Evolutionary conservation across 768 basidiomycete species (phyloP).

Genomic region (Chiua virens): DNA sequence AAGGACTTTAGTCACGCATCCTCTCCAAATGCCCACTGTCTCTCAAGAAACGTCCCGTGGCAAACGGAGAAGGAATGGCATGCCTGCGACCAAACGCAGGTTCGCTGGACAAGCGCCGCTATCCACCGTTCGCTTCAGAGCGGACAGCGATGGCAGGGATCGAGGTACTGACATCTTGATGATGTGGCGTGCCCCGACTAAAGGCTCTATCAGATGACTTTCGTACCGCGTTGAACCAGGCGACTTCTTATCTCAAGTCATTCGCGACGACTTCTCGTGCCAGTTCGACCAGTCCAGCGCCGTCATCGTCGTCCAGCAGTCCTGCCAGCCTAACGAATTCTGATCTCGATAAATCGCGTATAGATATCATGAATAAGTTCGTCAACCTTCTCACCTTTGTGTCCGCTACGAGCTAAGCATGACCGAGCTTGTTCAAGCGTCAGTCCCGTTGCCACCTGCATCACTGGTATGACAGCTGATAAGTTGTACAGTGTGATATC

Average conservation of each 20-base stretch:
- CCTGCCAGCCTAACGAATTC: slow-evolving; percentile 30
- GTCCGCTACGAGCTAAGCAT: slow-evolving; percentile 76
- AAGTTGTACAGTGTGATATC: slow-evolving; percentile 57
- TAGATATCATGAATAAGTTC: slow-evolving; percentile 65
- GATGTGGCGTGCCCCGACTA: neutral
- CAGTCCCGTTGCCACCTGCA: slow-evolving; percentile 30
- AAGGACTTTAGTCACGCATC: neutral
- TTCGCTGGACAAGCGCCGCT: slow-evolving; percentile 35
- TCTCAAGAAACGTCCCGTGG: slow-evolving; percentile 29
- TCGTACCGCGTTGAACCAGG: slow-evolving; percentile 67
- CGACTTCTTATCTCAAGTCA: slow-evolving; percentile 55
- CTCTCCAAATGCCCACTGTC: neutral
- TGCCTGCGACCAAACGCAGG: slow-evolving; percentile 30
- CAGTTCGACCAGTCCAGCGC: slow-evolving; percentile 31
- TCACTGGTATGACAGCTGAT: slow-evolving; percentile 10
- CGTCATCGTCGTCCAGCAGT: slow-evolving; percentile 40
- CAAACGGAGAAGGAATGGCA: slow-evolving; percentile 30
- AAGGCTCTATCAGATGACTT: slow-evolving; percentile 58
- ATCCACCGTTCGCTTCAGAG: slow-evolving; percentile 27
- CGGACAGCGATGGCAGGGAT: slow-evolving; percentile 36
- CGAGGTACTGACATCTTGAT: slow-evolving; percentile 26
- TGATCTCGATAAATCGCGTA: slow-evolving; percentile 55
- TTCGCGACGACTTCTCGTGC: slow-evolving; percentile 48
- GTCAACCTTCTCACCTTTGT: slow-evolving; percentile 63
- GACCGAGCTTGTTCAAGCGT: slow-evolving; percentile 74